A percentile compares a stretch with the other conserved stretches of the same genome.
Evolutionary conservation across 192 early-diverging fungal species (phyloP).

Genomic region (Backusella australiensis): DNA sequence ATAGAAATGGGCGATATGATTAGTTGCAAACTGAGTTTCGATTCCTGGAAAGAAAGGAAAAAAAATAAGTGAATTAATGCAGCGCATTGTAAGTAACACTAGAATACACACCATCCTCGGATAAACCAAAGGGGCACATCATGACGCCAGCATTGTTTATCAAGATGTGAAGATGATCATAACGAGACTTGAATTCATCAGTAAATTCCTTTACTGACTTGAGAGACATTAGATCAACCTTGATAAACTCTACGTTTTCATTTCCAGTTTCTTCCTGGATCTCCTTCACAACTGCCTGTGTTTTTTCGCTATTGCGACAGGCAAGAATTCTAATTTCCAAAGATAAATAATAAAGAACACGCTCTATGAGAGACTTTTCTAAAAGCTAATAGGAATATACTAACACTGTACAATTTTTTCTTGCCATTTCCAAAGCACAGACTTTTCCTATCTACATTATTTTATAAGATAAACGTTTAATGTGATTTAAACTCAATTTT

Average conservation of each 20-base stretch:
- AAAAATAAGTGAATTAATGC: neutral
- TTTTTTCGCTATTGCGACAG: slow-evolving; percentile 16
- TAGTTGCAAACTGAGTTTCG: slow-evolving; percentile 56
- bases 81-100: neutral
- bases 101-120: slow-evolving; percentile 35
- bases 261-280: slow-evolving; percentile 26
- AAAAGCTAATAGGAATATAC: neutral
- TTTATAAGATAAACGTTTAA: neutral
- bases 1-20: slow-evolving; percentile 51
- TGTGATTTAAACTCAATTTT: neutral
- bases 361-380: neutral
- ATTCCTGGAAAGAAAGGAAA: slow-evolving; percentile 29
- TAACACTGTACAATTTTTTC: slow-evolving; percentile 28
- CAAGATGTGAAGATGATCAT: slow-evolving; percentile 44
- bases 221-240: slow-evolving; percentile 31
- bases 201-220: slow-evolving; percentile 39
- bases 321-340: slow-evolving; percentile 11
- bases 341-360: too few species aligned
- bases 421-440: slow-evolving; percentile 27
- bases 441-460: slow-evolving; percentile 27
- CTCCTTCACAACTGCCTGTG: slow-evolving; percentile 9
- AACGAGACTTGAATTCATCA: slow-evolving; percentile 31
- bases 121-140: slow-evolving; percentile 39
- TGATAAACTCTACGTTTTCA: slow-evolving; percentile 22
- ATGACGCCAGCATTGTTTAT: slow-evolving; percentile 68